phyloP scores from a whole-genome alignment of 2,329 filamentous ascomycete genomes.

The Aureobasidium sp. region DNA sequence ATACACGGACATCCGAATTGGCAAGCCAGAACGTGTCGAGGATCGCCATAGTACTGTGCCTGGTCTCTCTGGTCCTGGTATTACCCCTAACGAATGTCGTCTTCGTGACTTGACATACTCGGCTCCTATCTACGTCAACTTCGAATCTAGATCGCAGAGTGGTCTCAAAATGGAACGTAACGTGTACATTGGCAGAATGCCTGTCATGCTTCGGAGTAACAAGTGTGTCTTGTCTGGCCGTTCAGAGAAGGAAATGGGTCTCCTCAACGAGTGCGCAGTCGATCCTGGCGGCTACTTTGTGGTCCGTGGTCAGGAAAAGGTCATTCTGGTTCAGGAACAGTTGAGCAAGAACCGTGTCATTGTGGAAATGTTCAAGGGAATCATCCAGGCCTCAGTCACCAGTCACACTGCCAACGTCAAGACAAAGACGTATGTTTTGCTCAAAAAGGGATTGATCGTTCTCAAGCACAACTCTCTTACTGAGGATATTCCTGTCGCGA shows the following conservation, averaged over 20 bases:
- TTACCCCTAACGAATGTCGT: constrained; percentile 94
- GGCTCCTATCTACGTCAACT: constrained; percentile 86
- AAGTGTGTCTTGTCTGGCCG: constrained; percentile 82
- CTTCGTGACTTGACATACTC: constrained; percentile 97
- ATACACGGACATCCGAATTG: constrained; percentile 68
- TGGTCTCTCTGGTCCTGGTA: constrained; percentile 28
- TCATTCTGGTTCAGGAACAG: constrained; percentile 96
- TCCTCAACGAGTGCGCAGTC: constrained; percentile 88
- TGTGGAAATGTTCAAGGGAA: constrained; percentile 89
- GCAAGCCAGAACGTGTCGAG: constrained; percentile 70
- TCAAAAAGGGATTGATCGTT: constrained; percentile 87
- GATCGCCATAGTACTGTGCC: constrained; percentile 49
- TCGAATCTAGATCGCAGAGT: constrained; percentile 40
- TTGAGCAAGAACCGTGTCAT: constrained; percentile 99
- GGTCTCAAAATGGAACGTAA: constrained; percentile 63
- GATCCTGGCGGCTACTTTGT: constrained; percentile 98
- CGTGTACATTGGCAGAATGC: constrained; percentile 80
- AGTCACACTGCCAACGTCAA: constrained; percentile 97
- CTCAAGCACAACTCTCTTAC: constrained; percentile 88
- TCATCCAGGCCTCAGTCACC: constrained; percentile 92
- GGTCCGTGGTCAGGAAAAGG: constrained; percentile 94
- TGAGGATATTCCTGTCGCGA: constrained; percentile 90
- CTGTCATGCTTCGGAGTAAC: constrained; percentile 93
- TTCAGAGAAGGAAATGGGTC: constrained; percentile 78
- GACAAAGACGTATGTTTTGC: constrained; percentile 90